These are phyloP conservation scores for Vitellaria paradoxa DNA, from an alignment of 179 eudicot genomes.

Conservation along the genomic window DNA sequence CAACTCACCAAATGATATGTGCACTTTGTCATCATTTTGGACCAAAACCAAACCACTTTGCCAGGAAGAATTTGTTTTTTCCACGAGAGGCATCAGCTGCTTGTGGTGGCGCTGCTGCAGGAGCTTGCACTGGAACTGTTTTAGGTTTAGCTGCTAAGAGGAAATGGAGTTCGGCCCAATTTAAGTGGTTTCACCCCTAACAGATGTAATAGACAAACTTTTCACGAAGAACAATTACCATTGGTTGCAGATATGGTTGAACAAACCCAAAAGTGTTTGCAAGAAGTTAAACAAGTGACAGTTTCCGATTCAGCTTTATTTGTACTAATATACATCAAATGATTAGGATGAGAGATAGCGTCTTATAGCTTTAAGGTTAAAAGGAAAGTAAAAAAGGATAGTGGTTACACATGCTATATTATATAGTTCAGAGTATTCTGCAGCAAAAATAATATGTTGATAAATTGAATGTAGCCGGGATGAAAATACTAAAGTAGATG, in stretches of 20 bases:
- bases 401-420: too few species aligned
- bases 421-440: too few species aligned
- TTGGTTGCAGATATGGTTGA: not conserved
- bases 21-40: slow-evolving; percentile 19
- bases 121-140: slow-evolving; percentile 22
- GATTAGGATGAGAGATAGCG: too few species aligned
- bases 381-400: too few species aligned
- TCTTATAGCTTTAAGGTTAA: too few species aligned
- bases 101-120: slow-evolving; percentile 20
- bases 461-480: too few species aligned
- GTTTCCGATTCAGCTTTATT: too few species aligned
- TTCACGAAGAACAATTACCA: not conserved
- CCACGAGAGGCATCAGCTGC: slow-evolving; percentile 24
- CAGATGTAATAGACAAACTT: not conserved
- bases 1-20: not conserved
- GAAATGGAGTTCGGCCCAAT: too few species aligned
- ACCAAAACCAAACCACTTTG: slow-evolving; percentile 55
- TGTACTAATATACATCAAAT: too few species aligned
- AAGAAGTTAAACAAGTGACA: not conserved
- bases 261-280: not conserved
- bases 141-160: slow-evolving; percentile 31
- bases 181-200: not conserved
- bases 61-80: slow-evolving; percentile 42
- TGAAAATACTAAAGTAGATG: too few species aligned
- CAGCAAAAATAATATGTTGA: too few species aligned